Conservation (phyloP, 352 stramenopile species). For the Pythium dissimile region DNA sequence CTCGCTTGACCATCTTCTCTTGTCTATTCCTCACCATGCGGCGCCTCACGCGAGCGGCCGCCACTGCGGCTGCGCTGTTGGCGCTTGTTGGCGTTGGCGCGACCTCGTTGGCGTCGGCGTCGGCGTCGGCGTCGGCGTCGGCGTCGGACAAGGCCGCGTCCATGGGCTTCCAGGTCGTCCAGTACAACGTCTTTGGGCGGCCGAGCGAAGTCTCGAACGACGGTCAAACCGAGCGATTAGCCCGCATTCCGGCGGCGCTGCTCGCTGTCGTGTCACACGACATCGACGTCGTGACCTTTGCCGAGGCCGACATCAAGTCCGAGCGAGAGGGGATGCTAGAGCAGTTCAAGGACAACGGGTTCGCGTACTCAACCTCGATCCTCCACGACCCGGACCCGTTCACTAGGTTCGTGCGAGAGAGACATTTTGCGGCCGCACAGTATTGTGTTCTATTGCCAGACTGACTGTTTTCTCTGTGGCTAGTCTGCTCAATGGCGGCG, state of each 20-base stretch:
- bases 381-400: constrained; percentile 78
- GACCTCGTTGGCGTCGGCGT: no score
- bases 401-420: constrained; percentile 43
- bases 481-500: constrained; percentile 72
- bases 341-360: constrained; percentile 52
- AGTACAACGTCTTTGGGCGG: constrained; percentile 84
- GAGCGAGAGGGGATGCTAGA: constrained; percentile 60
- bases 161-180: constrained; percentile 19
- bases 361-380: constrained; percentile 61
- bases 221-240: constrained; percentile 60
- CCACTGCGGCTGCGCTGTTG: no score
- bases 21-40: no score
- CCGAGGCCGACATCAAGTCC: constrained; percentile 49
- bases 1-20: no score
- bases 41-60: no score
- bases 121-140: no score
- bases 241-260: constrained; percentile 56
- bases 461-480: background rate
- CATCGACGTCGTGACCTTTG: constrained; percentile 80
- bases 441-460: background rate
- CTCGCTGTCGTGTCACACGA: constrained; percentile 29
- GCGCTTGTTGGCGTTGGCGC: no score
- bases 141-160: background rate
- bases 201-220: constrained; percentile 68
- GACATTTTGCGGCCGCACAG: no score